These are phyloP conservation scores for Russula compacta DNA, from an alignment of 768 basidiomycete species.

Conservation along the genomic window DNA sequence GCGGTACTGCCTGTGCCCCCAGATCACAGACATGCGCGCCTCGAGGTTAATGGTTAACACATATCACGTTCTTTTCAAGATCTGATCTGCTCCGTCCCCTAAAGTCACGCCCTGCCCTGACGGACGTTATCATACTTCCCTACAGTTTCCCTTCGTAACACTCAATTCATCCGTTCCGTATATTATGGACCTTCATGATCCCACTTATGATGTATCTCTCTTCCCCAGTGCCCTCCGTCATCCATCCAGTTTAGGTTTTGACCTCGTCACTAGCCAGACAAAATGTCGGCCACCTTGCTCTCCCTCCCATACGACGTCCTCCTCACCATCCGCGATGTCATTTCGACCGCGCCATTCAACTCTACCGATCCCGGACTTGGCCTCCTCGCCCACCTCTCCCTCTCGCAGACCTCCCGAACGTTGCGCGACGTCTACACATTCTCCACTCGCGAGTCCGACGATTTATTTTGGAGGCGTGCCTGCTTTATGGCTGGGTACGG, in stretches of 20 bases:
- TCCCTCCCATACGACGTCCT: conserved; percentile 18
- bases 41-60: neutral
- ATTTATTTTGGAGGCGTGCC: conserved; percentile 17
- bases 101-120: conserved; percentile 7
- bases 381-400: conserved; percentile 17
- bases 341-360: conserved; percentile 11
- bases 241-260: neutral
- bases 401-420: conserved; percentile 14
- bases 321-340: conserved; percentile 19
- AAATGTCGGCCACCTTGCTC: conserved; percentile 9
- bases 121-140: conserved; percentile 10
- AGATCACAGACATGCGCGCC: neutral
- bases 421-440: conserved; percentile 15
- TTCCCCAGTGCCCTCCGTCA: neutral
- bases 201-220: conserved; percentile 1
- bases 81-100: conserved; percentile 7
- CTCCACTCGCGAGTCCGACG: conserved; percentile 10
- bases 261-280: neutral
- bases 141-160: conserved; percentile 4
- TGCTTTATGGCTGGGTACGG: conserved; percentile 16
- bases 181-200: conserved; percentile 1
- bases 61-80: neutral
- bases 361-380: conserved; percentile 10
- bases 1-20: conserved; percentile 6
- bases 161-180: neutral